These are phyloP conservation scores for Leccinum uliginosum DNA, from an alignment of 768 basidiomycete genomes.

Conservation along the genomic window DNA sequence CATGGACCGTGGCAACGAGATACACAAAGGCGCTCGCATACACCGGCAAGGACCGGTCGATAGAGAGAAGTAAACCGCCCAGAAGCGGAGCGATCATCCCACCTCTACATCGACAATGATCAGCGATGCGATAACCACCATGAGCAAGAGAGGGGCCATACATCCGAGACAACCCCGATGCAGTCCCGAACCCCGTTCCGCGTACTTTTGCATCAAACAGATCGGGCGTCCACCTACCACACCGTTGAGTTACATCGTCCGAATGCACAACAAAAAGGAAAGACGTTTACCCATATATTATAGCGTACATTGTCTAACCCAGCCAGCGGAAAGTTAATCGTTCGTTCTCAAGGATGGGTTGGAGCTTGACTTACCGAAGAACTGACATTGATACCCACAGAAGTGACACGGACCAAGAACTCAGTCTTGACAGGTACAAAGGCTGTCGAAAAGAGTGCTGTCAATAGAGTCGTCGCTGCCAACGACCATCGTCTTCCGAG, in stretches of 20 bases:
- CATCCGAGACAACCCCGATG: constrained; percentile 82
- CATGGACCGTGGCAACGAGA: constrained; percentile 55
- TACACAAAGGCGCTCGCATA: constrained; percentile 71
- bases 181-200: constrained; percentile 85
- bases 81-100: constrained; percentile 85
- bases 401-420: constrained; percentile 59
- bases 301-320: constrained; percentile 74
- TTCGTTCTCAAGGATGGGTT: not conserved
- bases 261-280: not conserved
- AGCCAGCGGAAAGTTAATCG: not conserved
- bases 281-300: constrained; percentile 57
- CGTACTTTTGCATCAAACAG: constrained; percentile 82
- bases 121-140: not conserved
- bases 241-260: not conserved
- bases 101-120: constrained; percentile 44
- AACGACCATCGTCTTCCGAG: constrained; percentile 72
- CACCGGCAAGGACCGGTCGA: constrained; percentile 69
- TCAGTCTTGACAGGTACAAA: constrained; percentile 60
- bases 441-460: constrained; percentile 66
- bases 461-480: constrained; percentile 69
- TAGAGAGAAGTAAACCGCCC: constrained; percentile 66
- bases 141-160: constrained; percentile 32
- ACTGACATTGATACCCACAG: constrained; percentile 73
- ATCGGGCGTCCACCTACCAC: constrained; percentile 70
- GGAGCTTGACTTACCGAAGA: constrained; percentile 42